Percentiles rank a stretch among this genome's conserved stretches.
Conservation (phyloP, 1,284 basidiomycete genomes). For the Trichosporon faecale region DNA sequence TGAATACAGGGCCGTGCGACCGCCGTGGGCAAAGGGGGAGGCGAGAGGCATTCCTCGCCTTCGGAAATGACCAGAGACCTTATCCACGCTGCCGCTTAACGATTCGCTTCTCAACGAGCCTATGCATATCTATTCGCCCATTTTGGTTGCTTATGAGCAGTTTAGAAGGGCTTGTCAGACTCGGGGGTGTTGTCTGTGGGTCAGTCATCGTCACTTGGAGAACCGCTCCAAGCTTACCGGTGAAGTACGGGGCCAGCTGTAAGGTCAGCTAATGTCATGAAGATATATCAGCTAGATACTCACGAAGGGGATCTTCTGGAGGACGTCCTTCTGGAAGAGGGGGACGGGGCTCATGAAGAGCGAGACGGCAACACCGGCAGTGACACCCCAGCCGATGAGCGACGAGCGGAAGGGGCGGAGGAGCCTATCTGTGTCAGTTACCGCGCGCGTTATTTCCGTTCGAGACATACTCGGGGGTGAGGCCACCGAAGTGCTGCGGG, state of each 20-base stretch:
- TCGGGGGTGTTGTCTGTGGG: constrained; percentile 48
- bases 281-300: constrained; percentile 18
- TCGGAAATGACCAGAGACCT: background rate
- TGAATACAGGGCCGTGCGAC: background rate
- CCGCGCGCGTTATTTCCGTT: background rate
- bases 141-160: constrained; percentile 7
- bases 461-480: constrained; percentile 38
- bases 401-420: constrained; percentile 37
- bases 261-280: background rate
- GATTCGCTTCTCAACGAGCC: background rate
- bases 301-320: constrained; percentile 48
- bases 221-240: constrained; percentile 24
- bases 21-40: background rate
- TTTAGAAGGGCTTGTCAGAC: constrained; percentile 52
- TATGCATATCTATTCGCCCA: constrained; percentile 13
- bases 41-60: background rate
- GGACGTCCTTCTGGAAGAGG: constrained; percentile 49
- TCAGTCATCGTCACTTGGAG: background rate
- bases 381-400: constrained; percentile 45
- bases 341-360: constrained; percentile 50
- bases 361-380: constrained; percentile 42
- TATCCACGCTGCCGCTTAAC: background rate
- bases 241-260: constrained; percentile 37
- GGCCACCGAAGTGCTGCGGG: constrained; percentile 34
- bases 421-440: constrained; percentile 27